Conservation (phyloP, 441 rosid genomes). For the Rhodomyrtus psidioides region DNA sequence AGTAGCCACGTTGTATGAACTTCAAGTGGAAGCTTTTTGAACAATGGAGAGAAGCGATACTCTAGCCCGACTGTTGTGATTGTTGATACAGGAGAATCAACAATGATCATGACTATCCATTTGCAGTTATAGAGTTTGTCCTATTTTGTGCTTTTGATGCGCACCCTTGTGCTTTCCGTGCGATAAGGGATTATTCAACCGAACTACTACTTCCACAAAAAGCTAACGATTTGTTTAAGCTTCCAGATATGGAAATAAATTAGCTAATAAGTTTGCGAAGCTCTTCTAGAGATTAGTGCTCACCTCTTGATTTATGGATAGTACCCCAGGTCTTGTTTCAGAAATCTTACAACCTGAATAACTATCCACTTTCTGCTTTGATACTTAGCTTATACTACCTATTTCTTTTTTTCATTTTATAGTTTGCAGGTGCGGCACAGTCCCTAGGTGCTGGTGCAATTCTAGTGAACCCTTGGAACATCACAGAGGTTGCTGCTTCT, state of each 20-base stretch:
- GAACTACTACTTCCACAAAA: not conserved
- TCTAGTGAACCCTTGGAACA: slow-evolving; percentile 99
- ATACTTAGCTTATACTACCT: not conserved
- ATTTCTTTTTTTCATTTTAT: slow-evolving; percentile 14
- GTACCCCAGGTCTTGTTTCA: not conserved
- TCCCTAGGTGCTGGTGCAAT: slow-evolving; percentile 99
- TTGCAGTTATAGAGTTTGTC: not conserved
- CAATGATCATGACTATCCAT: not conserved
- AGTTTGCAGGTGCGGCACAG: slow-evolving; percentile 99
- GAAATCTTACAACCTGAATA: not conserved
- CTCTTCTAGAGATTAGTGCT: not conserved
- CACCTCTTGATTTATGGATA: not conserved
- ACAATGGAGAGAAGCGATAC: not conserved
- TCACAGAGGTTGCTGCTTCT: slow-evolving; percentile 96
- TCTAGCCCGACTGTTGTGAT: not conserved
- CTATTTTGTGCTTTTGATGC: not conserved
- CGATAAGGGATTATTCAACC: not conserved
- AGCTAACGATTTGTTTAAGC: not conserved
- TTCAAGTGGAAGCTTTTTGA: not conserved
- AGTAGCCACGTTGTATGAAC: not conserved
- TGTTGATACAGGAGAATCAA: not conserved
- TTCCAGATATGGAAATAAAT: not conserved
- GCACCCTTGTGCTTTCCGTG: not conserved
- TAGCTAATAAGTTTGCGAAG: not conserved
- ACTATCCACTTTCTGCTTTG: not conserved